phyloP scores from a whole-genome alignment of 257 asterid genomes.

The Solanum dulcamara region DNA sequence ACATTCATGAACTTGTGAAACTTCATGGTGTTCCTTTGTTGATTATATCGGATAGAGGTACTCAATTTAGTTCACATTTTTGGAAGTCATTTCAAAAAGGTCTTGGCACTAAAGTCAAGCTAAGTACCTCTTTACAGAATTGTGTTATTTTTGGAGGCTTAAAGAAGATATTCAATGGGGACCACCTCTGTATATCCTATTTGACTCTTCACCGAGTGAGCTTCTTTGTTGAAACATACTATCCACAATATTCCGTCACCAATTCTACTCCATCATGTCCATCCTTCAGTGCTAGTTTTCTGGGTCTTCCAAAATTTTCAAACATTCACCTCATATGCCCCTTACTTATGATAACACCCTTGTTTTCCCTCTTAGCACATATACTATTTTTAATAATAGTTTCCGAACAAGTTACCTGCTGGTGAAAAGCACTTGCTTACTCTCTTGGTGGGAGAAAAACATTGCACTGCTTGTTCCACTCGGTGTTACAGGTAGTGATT shows the following conservation, averaged over 20 bases:
- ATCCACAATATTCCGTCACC: neutral
- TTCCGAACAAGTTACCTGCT: neutral
- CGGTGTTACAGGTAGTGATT: neutral
- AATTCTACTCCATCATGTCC: neutral
- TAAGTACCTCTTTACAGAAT: too few relatives aligned
- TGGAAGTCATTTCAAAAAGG: too few relatives aligned
- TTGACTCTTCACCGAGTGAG: neutral
- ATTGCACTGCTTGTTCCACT: neutral
- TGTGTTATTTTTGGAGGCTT: neutral
- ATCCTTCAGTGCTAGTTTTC: neutral
- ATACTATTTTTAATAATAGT: neutral
- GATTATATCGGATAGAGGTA: too few relatives aligned
- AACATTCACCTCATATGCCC: neutral
- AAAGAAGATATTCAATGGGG: neutral
- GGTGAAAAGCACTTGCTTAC: neutral
- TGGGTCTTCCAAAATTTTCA: neutral
- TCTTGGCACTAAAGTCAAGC: too few relatives aligned
- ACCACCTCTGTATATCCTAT: neutral
- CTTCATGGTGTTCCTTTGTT: too few relatives aligned
- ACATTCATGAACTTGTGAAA: too few relatives aligned
- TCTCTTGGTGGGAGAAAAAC: neutral
- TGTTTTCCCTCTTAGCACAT: neutral
- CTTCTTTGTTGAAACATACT: neutral
- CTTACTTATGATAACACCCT: neutral
- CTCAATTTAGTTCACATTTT: too few relatives aligned